Percentiles rank a stretch among this genome's conserved stretches.
Conservation (phyloP, 129 eudicot genomes). For the Kitagawia praeruptora region DNA sequence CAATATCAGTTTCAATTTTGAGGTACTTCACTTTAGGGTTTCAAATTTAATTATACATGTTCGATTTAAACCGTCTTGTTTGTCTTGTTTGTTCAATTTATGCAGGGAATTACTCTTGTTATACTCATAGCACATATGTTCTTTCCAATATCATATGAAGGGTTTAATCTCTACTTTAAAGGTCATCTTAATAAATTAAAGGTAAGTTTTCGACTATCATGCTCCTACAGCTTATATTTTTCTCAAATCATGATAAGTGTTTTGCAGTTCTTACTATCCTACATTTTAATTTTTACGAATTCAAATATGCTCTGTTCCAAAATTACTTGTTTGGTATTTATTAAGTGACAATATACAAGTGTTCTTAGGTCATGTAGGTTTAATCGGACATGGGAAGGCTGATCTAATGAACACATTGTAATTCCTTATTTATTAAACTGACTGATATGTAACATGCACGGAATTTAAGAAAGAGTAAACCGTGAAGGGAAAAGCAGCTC, state of each 20-base stretch:
- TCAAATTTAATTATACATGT: no score
- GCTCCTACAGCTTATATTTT: not conserved
- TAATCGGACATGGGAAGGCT: not conserved
- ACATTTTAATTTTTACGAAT: not conserved
- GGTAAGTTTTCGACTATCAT: conserved; percentile 30
- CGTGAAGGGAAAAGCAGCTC: no score
- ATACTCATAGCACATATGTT: conserved; percentile 56
- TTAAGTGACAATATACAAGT: not conserved
- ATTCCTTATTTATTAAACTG: no score
- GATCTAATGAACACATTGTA: not conserved
- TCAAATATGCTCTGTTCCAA: not conserved
- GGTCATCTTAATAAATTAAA: conserved; percentile 53
- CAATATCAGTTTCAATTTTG: no score
- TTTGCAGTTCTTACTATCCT: not conserved
- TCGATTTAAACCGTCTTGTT: no score
- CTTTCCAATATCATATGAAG: conserved; percentile 76
- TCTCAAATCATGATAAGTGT: not conserved
- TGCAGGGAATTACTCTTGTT: conserved; percentile 64
- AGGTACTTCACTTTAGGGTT: no score
- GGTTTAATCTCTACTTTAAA: conserved; percentile 56
- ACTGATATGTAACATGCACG: no score
- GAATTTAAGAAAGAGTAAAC: no score
- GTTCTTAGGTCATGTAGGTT: not conserved
- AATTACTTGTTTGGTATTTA: not conserved
- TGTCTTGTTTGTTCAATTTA: no score